phyloP scores from a whole-genome alignment of 2,329 filamentous ascomycete genomes.

The Ophiocordyceps camponoti-floridani region DNA sequence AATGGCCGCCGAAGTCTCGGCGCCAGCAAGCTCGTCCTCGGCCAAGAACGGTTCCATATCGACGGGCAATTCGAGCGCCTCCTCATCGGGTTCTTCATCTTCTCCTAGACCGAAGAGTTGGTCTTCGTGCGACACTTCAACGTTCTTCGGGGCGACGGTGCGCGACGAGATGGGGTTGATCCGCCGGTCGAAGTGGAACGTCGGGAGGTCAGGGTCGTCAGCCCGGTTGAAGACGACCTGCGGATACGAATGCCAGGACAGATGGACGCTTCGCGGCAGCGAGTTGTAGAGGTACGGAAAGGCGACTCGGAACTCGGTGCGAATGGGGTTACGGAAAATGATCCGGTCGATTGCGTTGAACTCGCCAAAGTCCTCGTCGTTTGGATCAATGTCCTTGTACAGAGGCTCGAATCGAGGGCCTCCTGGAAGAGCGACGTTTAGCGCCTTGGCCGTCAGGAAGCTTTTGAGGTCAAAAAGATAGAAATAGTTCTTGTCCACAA shows the following conservation, averaged over 20 bases:
- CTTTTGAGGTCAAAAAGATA: conserved; percentile 93
- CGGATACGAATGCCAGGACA: conserved; percentile 86
- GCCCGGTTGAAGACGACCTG: conserved; percentile 81
- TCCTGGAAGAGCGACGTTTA: conserved; percentile 95
- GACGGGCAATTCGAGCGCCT: conserved; percentile 66
- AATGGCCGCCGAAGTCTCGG: conserved; percentile 80
- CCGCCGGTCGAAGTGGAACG: conserved; percentile 94
- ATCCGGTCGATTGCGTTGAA: conserved; percentile 99
- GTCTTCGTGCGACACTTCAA: conserved; percentile 84
- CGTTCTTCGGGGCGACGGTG: conserved; percentile 83
- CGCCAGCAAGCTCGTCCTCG: conserved; percentile 75
- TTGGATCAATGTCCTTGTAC: conserved; percentile 97
- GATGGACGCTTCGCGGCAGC: conserved; percentile 78
- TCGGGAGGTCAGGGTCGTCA: conserved; percentile 76
- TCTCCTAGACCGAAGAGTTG: conserved; percentile 74
- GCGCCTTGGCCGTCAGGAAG: conserved; percentile 86
- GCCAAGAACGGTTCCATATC: conserved; percentile 75
- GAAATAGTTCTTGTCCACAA: conserved; percentile 93
- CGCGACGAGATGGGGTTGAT: conserved; percentile 96
- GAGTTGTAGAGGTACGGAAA: conserved; percentile 96
- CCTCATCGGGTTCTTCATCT: conserved; percentile 57
- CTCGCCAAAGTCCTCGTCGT: conserved; percentile 97
- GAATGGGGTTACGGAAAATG: conserved; percentile 88
- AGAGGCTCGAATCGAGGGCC: conserved; percentile 91
- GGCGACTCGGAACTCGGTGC: conserved; percentile 88